phyloP scores from a whole-genome alignment of 2,329 filamentous ascomycete genomes.

The Fusarium sp. region DNA sequence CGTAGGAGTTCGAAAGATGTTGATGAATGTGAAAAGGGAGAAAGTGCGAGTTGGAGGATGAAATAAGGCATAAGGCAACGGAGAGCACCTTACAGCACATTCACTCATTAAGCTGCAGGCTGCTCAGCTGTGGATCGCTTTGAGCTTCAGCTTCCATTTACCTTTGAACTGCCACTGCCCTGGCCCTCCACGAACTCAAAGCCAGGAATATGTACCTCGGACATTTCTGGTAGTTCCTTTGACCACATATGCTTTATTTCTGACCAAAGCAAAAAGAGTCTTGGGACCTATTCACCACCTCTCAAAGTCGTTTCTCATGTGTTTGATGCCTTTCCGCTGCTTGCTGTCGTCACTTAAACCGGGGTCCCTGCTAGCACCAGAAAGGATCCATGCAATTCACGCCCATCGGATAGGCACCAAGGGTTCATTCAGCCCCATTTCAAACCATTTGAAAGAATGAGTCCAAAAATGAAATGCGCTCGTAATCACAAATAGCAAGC shows the following conservation, averaged over 20 bases:
- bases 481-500: too few species aligned
- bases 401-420: slow-evolving; percentile 33
- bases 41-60: not conserved
- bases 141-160: slow-evolving; percentile 29
- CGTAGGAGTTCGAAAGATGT: not conserved
- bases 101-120: slow-evolving; percentile 13
- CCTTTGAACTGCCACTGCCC: slow-evolving; percentile 17
- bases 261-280: not conserved
- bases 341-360: slow-evolving; percentile 44
- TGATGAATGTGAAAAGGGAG: slow-evolving; percentile 1
- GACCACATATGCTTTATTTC: not conserved
- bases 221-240: not conserved
- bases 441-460: too few species aligned
- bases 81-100: slow-evolving; percentile 6
- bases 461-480: too few species aligned
- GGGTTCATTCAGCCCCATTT: too few species aligned
- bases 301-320: slow-evolving; percentile 22
- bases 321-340: slow-evolving; percentile 39
- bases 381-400: slow-evolving; percentile 39
- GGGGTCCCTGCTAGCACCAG: slow-evolving; percentile 42
- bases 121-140: slow-evolving; percentile 29
- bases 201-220: not conserved
- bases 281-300: slow-evolving; percentile 1
- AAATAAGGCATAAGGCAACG: slow-evolving; percentile 23
- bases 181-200: slow-evolving; percentile 2